Conservation (phyloP, 768 basidiomycete genomes). For the Boletellus ananas region DNA sequence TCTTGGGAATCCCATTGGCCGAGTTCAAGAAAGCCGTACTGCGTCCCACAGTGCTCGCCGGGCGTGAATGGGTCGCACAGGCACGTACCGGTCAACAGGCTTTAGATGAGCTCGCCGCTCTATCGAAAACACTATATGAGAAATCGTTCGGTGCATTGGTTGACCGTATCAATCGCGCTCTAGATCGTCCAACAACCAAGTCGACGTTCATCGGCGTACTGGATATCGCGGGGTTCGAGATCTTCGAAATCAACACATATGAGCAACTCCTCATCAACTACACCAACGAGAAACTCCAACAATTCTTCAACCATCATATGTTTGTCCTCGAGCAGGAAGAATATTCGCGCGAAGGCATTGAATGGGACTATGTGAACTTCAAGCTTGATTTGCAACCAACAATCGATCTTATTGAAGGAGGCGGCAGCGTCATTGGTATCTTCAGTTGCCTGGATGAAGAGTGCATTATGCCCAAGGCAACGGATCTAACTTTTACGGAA, state of each 20-base stretch:
- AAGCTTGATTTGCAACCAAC: constrained; percentile 97
- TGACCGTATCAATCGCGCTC: constrained; percentile 89
- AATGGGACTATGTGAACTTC: constrained; percentile 98
- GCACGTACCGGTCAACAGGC: constrained; percentile 90
- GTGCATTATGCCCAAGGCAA: constrained; percentile 99
- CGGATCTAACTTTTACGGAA: constrained; percentile 90
- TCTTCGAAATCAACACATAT: constrained; percentile 90
- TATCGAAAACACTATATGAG: constrained; percentile 96
- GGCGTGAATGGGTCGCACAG: constrained; percentile 95
- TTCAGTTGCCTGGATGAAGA: constrained; percentile 94
- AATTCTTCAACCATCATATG: constrained; percentile 99
- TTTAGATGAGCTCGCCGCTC: constrained; percentile 82
- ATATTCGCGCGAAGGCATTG: constrained; percentile 92
- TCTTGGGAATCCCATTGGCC: constrained; percentile 81
- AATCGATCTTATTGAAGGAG: constrained; percentile 94
- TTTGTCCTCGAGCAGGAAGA: constrained; percentile 99
- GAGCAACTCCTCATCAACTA: constrained; percentile 99
- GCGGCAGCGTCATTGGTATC: constrained; percentile 70
- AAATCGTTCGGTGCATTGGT: constrained; percentile 94
- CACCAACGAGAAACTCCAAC: constrained; percentile 97
- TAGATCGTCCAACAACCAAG: constrained; percentile 90
- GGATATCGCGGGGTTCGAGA: constrained; percentile 99
- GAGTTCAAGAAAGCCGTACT: constrained; percentile 89
- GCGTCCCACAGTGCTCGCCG: constrained; percentile 87
- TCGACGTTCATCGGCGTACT: constrained; percentile 96